Evolutionary conservation across 495 filamentous ascomycete genomes (phyloP).

Genomic region (Filosporella fistucella): DNA sequence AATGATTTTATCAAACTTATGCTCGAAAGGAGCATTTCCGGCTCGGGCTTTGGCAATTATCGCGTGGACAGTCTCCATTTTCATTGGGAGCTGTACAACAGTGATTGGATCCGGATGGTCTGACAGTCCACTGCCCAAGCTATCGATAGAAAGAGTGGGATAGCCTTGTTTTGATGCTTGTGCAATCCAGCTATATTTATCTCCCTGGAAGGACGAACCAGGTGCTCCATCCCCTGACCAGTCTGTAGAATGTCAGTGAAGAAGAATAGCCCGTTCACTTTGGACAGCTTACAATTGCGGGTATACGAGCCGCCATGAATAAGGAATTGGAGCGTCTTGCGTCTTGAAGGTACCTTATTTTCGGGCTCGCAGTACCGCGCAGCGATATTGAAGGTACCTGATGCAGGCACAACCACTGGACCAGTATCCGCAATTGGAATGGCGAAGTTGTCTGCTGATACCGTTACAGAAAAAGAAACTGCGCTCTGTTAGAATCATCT

Average conservation of each 20-base stretch:
- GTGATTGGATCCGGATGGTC: constrained; percentile 49
- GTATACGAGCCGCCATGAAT: constrained; percentile 21
- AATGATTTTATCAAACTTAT: constrained; percentile 18
- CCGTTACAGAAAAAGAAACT: not conserved
- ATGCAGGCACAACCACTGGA: too few species aligned
- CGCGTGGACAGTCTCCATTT: constrained; percentile 29
- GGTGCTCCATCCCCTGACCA: constrained; percentile 5
- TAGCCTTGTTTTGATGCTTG: constrained; percentile 22
- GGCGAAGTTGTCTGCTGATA: not conserved
- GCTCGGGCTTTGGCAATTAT: constrained; percentile 7
- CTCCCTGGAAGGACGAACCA: not conserved
- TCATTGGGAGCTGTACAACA: constrained; percentile 45
- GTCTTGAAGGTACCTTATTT: not conserved
- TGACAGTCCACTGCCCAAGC: constrained; percentile 52
- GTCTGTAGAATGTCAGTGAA: not conserved
- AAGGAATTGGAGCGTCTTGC: constrained; percentile 19
- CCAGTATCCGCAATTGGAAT: not conserved
- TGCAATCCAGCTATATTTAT: constrained; percentile 19
- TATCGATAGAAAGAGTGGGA: constrained; percentile 26
- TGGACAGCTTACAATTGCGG: constrained; percentile 4
- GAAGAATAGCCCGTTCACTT: not conserved
- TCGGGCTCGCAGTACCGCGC: constrained; percentile 43
- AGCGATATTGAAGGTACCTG: constrained; percentile 42
- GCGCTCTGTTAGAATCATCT: too few species aligned
- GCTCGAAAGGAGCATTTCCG: constrained; percentile 4